phyloP scores from a whole-genome alignment of 192 early-diverging fungal species.

The Backusella parvicylindrica region DNA sequence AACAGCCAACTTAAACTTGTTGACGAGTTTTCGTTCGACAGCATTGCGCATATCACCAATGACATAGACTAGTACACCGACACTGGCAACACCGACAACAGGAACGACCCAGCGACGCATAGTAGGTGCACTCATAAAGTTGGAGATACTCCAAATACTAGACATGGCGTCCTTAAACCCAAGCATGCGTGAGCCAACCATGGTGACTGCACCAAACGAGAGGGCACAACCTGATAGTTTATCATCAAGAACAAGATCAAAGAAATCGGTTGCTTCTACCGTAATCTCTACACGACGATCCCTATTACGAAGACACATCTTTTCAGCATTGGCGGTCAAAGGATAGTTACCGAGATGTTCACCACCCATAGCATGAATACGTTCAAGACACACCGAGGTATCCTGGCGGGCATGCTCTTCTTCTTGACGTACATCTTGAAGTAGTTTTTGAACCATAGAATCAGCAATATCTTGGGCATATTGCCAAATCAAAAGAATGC shows the following conservation, averaged over 20 bases:
- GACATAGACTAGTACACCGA: conserved; percentile 61
- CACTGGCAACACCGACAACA: conserved; percentile 51
- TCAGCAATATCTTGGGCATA: conserved; percentile 82
- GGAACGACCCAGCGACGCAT: conserved; percentile 61
- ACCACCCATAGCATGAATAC: conserved; percentile 37
- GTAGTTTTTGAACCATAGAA: conserved; percentile 60
- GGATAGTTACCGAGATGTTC: conserved; percentile 34
- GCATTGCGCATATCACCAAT: conserved; percentile 67
- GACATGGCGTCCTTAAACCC: conserved; percentile 30
- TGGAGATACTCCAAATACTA: conserved; percentile 42
- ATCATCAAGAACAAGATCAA: conserved; percentile 35
- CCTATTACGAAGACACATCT: conserved; percentile 15
- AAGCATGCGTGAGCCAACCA: conserved; percentile 35
- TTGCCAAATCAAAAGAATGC: conserved; percentile 79
- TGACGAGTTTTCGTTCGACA: conserved; percentile 66
- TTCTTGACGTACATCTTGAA: conserved; percentile 56
- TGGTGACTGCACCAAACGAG: conserved; percentile 28
- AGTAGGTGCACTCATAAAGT: conserved; percentile 58
- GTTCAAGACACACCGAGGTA: conserved; percentile 36
- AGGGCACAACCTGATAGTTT: conserved; percentile 25
- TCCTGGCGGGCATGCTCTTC: conserved; percentile 53
- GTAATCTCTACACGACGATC: conserved; percentile 19
- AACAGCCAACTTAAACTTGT: conserved; percentile 49
- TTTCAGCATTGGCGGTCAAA: conserved; percentile 23
- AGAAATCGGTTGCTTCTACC: conserved; percentile 36